Conservation (phyloP, 345 rosid species). For the Eucalyptus regnans region DNA sequence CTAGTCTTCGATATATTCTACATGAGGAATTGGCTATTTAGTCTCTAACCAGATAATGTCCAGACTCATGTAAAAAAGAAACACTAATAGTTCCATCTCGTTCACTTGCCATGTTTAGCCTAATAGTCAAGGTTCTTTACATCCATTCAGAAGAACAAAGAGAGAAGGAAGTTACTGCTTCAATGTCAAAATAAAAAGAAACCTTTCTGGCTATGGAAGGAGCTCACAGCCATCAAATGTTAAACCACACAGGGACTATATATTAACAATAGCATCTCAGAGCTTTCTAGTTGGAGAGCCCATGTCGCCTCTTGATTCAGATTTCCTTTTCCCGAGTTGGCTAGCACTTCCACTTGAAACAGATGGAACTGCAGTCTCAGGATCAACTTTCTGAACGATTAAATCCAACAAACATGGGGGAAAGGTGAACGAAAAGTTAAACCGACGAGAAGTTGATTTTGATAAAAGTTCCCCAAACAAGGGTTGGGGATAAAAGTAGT, state of each 20-base stretch:
- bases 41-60: background rate
- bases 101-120: background rate
- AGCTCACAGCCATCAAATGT: background rate
- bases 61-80: background rate
- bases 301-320: background rate
- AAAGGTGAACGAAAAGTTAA: background rate
- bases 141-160: background rate
- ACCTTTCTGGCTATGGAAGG: background rate
- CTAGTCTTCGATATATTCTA: background rate
- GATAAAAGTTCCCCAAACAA: background rate
- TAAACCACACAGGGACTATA: background rate
- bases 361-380: background rate
- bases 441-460: background rate
- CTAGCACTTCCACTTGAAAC: background rate
- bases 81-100: background rate
- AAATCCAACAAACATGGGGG: background rate
- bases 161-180: background rate
- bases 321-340: background rate
- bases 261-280: background rate
- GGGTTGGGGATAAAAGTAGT: background rate
- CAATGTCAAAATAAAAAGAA: background rate
- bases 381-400: background rate
- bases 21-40: background rate
- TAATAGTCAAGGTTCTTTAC: background rate
- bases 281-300: background rate